Conservation (phyloP, 2,329 filamentous ascomycete species). For the Fusarium abutilonis region DNA sequence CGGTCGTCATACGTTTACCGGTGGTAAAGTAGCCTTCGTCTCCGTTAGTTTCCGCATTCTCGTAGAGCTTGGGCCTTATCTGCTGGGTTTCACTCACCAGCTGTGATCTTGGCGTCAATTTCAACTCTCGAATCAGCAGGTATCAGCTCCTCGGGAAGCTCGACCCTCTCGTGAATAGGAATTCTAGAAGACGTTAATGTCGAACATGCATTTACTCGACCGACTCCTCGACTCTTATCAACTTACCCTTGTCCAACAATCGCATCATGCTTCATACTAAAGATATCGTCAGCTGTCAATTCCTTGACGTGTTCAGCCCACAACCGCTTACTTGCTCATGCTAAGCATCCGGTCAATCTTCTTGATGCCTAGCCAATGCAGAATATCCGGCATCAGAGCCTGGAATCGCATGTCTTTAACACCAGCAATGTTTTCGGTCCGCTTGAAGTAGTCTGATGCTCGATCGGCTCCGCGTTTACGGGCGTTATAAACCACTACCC, state of each 20-base stretch:
- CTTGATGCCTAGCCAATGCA: conserved; percentile 97
- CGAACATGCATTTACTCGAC: conserved; percentile 6
- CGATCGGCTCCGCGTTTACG: conserved; percentile 81
- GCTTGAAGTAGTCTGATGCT: conserved; percentile 93
- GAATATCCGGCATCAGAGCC: conserved; percentile 95
- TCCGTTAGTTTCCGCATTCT: conserved; percentile 35
- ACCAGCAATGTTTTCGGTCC: conserved; percentile 97
- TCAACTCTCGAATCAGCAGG: conserved; percentile 96
- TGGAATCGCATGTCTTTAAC: conserved; percentile 98
- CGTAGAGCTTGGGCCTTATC: conserved; percentile 8
- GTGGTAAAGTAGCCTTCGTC: conserved; percentile 78
- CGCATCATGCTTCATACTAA: conserved; percentile 88
- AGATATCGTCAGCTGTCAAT: conserved; percentile 43
- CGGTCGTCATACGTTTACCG: conserved; percentile 86
- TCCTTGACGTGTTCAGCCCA: conserved; percentile 17
- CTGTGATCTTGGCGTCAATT: conserved; percentile 98
- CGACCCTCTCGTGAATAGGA: conserved; percentile 87
- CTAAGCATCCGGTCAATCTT: conserved; percentile 99
- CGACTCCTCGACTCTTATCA: conserved; percentile 8
- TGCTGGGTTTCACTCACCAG: conserved; percentile 66
- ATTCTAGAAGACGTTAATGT: conserved; percentile 60
- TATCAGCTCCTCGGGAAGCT: conserved; percentile 93
- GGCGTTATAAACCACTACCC: conserved; percentile 75
- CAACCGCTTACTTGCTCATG: conserved; percentile 86
- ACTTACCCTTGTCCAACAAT: conserved; percentile 81